These are phyloP conservation scores for Zygosaccharomyces rouxii DNA, from an alignment of 805 yeast genomes.

Conservation along the genomic window DNA sequence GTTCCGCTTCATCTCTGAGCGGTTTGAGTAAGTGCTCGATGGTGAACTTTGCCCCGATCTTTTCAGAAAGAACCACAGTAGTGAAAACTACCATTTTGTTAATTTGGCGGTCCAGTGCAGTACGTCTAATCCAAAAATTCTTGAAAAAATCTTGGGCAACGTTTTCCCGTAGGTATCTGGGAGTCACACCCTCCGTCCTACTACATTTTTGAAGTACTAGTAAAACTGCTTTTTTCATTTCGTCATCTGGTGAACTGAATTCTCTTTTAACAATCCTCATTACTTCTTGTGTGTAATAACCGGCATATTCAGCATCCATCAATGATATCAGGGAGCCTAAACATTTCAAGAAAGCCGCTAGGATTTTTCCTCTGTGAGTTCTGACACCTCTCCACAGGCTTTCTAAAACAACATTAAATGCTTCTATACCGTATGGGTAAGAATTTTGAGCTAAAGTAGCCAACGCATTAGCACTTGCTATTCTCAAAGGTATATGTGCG, in stretches of 20 bases:
- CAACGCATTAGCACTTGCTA: constrained; percentile 66
- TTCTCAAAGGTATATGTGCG: constrained; percentile 62
- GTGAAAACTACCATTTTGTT: constrained; percentile 65
- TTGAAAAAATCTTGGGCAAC: constrained; percentile 60
- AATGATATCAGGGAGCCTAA: constrained; percentile 78
- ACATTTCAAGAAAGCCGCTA: constrained; percentile 73
- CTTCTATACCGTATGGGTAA: constrained; percentile 84
- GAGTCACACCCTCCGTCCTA: constrained; percentile 52
- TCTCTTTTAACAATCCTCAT: constrained; percentile 65
- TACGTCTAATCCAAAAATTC: constrained; percentile 76
- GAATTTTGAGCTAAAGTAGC: constrained; percentile 76
- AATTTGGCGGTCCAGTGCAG: constrained; percentile 62
- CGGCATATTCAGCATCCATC: constrained; percentile 79
- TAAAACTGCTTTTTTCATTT: constrained; percentile 72
- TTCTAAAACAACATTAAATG: constrained; percentile 69
- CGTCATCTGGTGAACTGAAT: constrained; percentile 79
- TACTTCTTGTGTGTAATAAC: constrained; percentile 71
- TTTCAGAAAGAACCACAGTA: constrained; percentile 59
- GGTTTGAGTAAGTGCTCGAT: constrained; percentile 53
- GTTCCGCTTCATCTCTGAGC: constrained; percentile 79
- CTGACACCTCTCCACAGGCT: constrained; percentile 78
- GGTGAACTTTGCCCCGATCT: constrained; percentile 59
- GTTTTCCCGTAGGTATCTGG: constrained; percentile 45
- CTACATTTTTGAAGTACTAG: constrained; percentile 65
- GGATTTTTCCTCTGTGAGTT: constrained; percentile 68